phyloP scores from a whole-genome alignment of 2,329 filamentous ascomycete species.

The Botrytis pseudocinerea region DNA sequence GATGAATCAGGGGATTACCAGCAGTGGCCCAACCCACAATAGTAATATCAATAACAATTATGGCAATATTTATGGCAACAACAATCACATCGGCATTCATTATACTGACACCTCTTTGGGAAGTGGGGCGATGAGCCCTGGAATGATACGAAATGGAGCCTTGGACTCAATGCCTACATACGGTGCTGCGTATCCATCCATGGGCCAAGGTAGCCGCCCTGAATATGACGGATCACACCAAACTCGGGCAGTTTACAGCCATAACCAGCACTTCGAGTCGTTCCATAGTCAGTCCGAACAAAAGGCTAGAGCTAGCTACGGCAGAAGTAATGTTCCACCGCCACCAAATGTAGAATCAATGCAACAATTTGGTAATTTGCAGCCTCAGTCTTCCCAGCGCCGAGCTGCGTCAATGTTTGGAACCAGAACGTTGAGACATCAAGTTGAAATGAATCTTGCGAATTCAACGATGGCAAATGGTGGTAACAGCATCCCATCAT shows the following conservation, averaged over 20 bases:
- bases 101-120: not conserved
- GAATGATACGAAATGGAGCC: not conserved
- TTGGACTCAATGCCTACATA: not conserved
- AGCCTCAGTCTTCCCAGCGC: not conserved
- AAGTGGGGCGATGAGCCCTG: not conserved
- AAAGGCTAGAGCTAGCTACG: not conserved
- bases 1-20: not conserved
- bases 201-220: not conserved
- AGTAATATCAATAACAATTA: not conserved
- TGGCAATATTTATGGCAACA: not conserved
- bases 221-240: not conserved
- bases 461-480: accelerated
- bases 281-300: not conserved
- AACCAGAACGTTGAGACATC: not conserved
- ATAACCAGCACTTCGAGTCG: not conserved
- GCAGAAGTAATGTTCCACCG: not conserved
- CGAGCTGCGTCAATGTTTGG: not conserved
- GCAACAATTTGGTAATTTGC: accelerated
- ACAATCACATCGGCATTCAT: accelerated
- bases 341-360: no score
- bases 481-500: not conserved
- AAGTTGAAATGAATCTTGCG: not conserved
- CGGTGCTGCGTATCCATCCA: not conserved
- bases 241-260: not conserved
- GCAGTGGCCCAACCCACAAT: not conserved